Percentiles rank a stretch among this genome's conserved stretches.
Evolutionary conservation across 164 flowering plant genomes (phyloP).

Genomic region (Sedum album): DNA sequence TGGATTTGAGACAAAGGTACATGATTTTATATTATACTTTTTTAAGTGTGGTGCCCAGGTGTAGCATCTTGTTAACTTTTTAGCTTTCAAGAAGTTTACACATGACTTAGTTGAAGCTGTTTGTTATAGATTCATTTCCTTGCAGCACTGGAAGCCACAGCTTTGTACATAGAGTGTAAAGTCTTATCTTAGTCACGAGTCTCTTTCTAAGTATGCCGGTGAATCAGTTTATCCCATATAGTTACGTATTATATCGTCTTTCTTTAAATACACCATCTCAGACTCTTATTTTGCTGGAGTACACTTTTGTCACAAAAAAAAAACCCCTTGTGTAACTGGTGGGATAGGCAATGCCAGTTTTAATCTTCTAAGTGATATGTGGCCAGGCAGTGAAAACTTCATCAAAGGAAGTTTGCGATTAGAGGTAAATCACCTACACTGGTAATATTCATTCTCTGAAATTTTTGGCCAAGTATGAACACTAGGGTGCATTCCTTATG

Average conservation of each 20-base stretch:
- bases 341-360: background rate
- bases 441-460: constrained; percentile 15
- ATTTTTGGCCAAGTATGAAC: background rate
- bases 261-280: background rate
- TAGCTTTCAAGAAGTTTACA: background rate
- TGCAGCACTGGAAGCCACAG: background rate
- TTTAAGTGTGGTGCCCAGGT: background rate
- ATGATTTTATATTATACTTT: background rate
- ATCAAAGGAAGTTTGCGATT: constrained; percentile 30
- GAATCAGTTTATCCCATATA: background rate
- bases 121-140: background rate
- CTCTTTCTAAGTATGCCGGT: no score
- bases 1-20: constrained; percentile 97
- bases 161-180: background rate
- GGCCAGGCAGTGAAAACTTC: constrained; percentile 42
- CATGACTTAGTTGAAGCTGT: background rate
- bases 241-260: background rate
- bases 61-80: background rate
- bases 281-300: background rate
- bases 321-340: background rate
- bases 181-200: no score
- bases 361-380: constrained; percentile 70
- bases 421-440: constrained; percentile 38
- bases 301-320: background rate
- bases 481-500: no score